Base-by-base conservation (phyloP, 2,329 filamentous ascomycete species). In the Diaporthe sp. region DNA sequence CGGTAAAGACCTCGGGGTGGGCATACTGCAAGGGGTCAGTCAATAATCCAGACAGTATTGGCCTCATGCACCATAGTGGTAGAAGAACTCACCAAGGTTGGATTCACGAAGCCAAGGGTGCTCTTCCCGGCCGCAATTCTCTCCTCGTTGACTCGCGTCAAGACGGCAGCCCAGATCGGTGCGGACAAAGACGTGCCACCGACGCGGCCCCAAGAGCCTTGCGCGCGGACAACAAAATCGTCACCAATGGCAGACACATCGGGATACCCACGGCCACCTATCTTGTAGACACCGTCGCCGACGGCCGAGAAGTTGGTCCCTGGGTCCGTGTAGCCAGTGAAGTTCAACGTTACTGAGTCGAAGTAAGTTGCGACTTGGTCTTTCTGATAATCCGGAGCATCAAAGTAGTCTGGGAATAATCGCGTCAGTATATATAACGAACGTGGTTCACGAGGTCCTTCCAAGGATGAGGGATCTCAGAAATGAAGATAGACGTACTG, bases 141-240 rank as follows among this genome's bases (percentile, higher is more conserved):
- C 79, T 87, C 87, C 79, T 90, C 88, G 76, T 89, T 89, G 49
- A 90, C 82, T 77, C 88, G 79, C 1, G 86, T 90, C 39, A 90
- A 79, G 53, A 89, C 84, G 0, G 85, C 81, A 0, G 85, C 87
- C 77, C 87, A 86, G 1, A 88, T 85, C 0, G 89, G 89, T 44
- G 86, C 80, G 3, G 85, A 85, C 10, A 88, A 87, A 68, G 86
- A 88, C 6, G 89, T 91, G 17, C 89, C 89, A 37, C 85, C 88
- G 34, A 89, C 83, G 4, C 84, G 80, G 31, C 80, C 75, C 71
- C 83, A 79, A n/a, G 79, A 74, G 6, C 83, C 84, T n/a, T 82
- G 79, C 68, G 82, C 82, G 68, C 83, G 80, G 7, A 83, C 78
- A 19, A 82, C 79, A 60, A 82, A 83, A 71, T 80, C 79, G 72